Evolutionary conservation across 148 eudicot species (phyloP).

Genomic region (Gaultheria prostrata): DNA sequence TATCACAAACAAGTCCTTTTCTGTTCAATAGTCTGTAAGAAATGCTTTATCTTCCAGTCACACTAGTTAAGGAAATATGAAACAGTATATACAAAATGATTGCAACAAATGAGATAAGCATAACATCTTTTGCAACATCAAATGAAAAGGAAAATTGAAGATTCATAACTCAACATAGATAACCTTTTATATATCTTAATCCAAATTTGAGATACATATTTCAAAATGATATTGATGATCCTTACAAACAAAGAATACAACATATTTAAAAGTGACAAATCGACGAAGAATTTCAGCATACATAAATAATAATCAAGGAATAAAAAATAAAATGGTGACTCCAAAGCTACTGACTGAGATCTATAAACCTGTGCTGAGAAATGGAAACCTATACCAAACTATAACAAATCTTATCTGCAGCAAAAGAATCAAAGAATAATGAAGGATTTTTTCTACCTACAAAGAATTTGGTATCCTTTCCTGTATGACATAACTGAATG

Average conservation of each 20-base stretch:
- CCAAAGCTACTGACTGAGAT: background rate
- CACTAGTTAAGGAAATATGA: too few relatives aligned
- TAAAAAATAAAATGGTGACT: constrained; percentile 8
- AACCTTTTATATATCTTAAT: background rate
- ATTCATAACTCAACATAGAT: background rate
- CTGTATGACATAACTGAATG: constrained; percentile 17
- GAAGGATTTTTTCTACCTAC: constrained; percentile 44
- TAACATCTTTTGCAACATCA: too few relatives aligned
- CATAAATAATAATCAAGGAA: constrained; percentile 26
- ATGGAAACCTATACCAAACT: constrained; percentile 15
- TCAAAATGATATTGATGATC: background rate
- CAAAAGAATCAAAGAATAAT: constrained; percentile 68
- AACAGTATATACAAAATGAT: too few relatives aligned
- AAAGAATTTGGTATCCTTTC: constrained; percentile 44
- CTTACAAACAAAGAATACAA: background rate
- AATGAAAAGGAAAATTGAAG: background rate
- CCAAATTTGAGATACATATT: background rate
- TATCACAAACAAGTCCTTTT: too few relatives aligned
- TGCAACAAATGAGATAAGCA: too few relatives aligned
- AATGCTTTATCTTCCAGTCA: too few relatives aligned
- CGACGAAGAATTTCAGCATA: constrained; percentile 13
- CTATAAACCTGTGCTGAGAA: constrained; percentile 13
- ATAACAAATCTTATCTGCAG: constrained; percentile 48
- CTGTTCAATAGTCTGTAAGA: too few relatives aligned
- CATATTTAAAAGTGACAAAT: too few relatives aligned